Evolutionary conservation across 495 filamentous ascomycete genomes (phyloP), one percentile per base, ranked within the genome.

Genomic region (Penicillium cinerascens): DNA sequence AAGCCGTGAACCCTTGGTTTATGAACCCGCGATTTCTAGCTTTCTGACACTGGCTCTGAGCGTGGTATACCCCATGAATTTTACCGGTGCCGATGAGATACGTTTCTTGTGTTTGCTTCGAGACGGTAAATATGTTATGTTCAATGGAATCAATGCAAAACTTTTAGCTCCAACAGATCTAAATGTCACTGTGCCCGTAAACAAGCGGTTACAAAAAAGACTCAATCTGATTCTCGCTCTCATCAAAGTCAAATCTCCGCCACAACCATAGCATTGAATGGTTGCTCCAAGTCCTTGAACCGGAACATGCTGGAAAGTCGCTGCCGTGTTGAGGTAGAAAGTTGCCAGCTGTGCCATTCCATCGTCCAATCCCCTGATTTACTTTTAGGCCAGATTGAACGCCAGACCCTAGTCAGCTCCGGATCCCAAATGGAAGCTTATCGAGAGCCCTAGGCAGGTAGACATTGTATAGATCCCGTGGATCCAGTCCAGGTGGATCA

Each of bases 31-130:
- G 16, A 15, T 49, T n/a, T 42, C 25, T 23, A 33, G n/a, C 22
- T 29, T 40, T 37, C 21, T 39, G 6, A 15, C 40, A 39, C 49
- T 41, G 38, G 39, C 25, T 47, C 17, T 44, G 11, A 33, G 13
- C 44, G 47, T 39, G 16, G 42, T n/a, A 40, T 55, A 43, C 21
- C 25, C 47, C 4, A 41, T 49, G n/a, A 29, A 13, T 42, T 29
- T 37, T 47, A 36, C 38, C 27, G 39, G n/a, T 49, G 37, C 49
- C 42, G 41, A 38, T 50, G 42, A 29, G 22, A 52, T 16, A 17
- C 41, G 41, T n/a, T 47, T 36, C 18, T 49, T 17, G 21, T 25
- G 33, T 40, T 43, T 38, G 22, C 27, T 27, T 15, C 16, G 15
- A 40, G 7, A 23, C 20, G 45, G 25, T 26, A 15, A 26, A 20